Percentiles rank a stretch among this genome's conserved stretches.
phyloP scores from a whole-genome alignment of 169 alveolate species.

The Plasmodium vivax region DNA sequence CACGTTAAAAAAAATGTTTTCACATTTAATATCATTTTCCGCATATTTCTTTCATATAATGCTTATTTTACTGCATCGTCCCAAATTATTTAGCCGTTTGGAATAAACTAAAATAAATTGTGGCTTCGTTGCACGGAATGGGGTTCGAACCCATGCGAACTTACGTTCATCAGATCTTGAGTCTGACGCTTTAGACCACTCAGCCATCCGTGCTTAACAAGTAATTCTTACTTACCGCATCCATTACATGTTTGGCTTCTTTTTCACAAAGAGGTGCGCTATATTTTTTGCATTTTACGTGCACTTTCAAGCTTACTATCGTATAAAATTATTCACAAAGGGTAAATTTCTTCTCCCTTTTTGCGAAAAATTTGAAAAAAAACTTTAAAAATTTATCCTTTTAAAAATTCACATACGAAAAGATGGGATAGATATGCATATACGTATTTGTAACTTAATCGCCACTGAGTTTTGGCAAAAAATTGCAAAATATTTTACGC shows the following conservation, averaged over 20 bases:
- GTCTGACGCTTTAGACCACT: constrained; percentile 89
- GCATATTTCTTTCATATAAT: neutral
- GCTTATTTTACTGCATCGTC: neutral
- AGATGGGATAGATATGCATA: neutral
- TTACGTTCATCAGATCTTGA: constrained; percentile 87
- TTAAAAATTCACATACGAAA: neutral
- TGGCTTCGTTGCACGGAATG: constrained; percentile 78
- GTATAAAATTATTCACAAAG: neutral
- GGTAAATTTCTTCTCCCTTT: neutral
- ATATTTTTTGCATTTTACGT: neutral
- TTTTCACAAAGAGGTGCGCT: neutral
- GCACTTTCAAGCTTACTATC: neutral
- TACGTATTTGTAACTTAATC: neutral
- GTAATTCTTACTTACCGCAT: neutral
- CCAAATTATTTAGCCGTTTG: neutral
- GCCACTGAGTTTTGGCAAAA: neutral
- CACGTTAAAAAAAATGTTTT: neutral
- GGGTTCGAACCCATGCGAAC: constrained; percentile 89
- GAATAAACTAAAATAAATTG: too few species aligned
- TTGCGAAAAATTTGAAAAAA: neutral
- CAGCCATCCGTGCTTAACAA: constrained; percentile 83
- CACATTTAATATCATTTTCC: too few species aligned
- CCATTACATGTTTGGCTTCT: neutral
- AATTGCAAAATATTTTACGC: neutral
- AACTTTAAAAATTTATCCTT: neutral